These are phyloP conservation scores for Ploettnerulaceae sp. DNA, from an alignment of 2,329 filamentous ascomycete genomes.

Conservation along the genomic window DNA sequence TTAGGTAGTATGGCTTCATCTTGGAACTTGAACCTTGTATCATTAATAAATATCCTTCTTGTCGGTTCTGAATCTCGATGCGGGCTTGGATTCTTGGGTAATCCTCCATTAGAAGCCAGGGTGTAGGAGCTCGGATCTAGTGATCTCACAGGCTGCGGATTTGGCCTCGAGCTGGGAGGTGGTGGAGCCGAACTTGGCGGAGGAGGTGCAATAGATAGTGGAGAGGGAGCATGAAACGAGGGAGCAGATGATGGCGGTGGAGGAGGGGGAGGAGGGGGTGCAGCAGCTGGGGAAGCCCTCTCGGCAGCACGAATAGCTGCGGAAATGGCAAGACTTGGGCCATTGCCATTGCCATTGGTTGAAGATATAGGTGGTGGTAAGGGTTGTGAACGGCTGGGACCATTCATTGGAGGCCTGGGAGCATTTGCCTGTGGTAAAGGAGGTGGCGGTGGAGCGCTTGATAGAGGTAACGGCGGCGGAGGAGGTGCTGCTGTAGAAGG, in stretches of 20 bases:
- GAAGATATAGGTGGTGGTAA: constrained; percentile 35
- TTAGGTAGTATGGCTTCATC: constrained; percentile 77
- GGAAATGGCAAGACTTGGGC: constrained; percentile 41
- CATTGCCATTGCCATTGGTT: constrained; percentile 29
- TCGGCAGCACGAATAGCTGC: constrained; percentile 42
- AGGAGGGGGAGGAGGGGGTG: constrained; percentile 37
- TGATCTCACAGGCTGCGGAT: constrained; percentile 47
- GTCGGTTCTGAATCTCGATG: constrained; percentile 37
- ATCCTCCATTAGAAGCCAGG: constrained; percentile 56
- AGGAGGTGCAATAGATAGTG: constrained; percentile 36
- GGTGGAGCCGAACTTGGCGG: constrained; percentile 38
- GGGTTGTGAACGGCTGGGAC: constrained; percentile 20
- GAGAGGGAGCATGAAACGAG: constrained; percentile 36
- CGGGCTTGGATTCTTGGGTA: constrained; percentile 44
- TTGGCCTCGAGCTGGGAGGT: constrained; percentile 27
- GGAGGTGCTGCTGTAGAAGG: constrained; percentile 36
- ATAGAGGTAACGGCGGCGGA: constrained; percentile 27
- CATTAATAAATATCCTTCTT: constrained; percentile 59
- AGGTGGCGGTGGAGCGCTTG: constrained; percentile 31
- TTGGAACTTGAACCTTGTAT: constrained; percentile 82
- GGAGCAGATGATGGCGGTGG: constrained; percentile 36
- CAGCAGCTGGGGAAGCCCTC: constrained; percentile 39
- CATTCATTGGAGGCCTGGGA: constrained; percentile 27
- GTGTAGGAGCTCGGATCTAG: constrained; percentile 77
- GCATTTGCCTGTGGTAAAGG: constrained; percentile 28